These are phyloP conservation scores for Nitzschia putrida DNA, from an alignment of 108 stramenopile species.

Conservation along the genomic window DNA sequence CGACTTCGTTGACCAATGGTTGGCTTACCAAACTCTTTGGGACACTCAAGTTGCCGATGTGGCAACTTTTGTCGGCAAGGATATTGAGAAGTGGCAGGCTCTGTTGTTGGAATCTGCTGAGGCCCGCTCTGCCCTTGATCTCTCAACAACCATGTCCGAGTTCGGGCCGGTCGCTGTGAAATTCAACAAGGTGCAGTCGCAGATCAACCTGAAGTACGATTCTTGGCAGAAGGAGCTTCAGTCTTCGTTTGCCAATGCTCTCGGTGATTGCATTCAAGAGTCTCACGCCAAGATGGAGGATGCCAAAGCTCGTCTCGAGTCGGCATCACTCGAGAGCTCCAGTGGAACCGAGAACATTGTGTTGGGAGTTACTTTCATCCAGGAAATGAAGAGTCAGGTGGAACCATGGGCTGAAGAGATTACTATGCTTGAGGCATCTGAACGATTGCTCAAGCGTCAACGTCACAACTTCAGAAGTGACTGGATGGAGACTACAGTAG, in stretches of 20 bases:
- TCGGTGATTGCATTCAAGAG: conserved; percentile 66
- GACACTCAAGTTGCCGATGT: conserved; percentile 88
- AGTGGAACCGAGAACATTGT: conserved; percentile 90
- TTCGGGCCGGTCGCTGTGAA: conserved; percentile 91
- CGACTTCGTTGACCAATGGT: conserved; percentile 85
- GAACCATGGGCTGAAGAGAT: conserved; percentile 64
- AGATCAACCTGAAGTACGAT: conserved; percentile 96
- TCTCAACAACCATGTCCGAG: conserved; percentile 64
- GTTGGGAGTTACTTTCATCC: conserved; percentile 88
- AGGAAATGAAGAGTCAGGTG: conserved; percentile 77
- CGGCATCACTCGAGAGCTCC: conserved; percentile 76
- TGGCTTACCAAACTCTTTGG: conserved; percentile 95
- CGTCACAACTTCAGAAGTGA: conserved; percentile 84
- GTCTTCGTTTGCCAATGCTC: conserved; percentile 78
- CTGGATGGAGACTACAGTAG: conserved; percentile 88
- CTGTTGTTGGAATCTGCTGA: conserved; percentile 83
- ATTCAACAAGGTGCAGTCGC: conserved; percentile 89
- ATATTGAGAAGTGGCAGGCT: conserved; percentile 87
- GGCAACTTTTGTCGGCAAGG: conserved; percentile 71
- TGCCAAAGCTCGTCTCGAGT: conserved; percentile 81
- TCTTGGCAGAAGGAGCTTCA: conserved; percentile 97
- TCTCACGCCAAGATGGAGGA: conserved; percentile 63
- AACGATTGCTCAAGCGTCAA: conserved; percentile 86
- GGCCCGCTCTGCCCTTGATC: conserved; percentile 86
- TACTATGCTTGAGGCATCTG: conserved; percentile 69